Conservation (phyloP, 192 early-diverging fungal species). For the Coemansia sp. region DNA sequence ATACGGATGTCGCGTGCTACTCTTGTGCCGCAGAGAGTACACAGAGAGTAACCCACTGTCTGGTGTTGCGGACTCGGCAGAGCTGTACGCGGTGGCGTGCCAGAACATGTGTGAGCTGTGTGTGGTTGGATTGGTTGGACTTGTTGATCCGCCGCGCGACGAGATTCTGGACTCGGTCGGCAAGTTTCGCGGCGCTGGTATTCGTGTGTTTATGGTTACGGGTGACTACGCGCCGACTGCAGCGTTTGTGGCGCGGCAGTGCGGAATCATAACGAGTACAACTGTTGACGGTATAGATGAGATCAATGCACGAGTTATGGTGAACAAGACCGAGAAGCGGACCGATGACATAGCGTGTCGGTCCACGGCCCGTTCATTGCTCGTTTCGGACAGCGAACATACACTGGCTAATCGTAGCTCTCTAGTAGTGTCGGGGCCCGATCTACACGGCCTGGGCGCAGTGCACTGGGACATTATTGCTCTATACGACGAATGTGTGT, state of each 20-base stretch:
- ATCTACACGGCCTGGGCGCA: constrained; percentile 60
- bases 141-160: constrained; percentile 81
- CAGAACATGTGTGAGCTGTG: constrained; percentile 56
- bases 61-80: constrained; percentile 31
- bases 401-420: constrained; percentile 18
- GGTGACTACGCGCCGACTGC: constrained; percentile 81
- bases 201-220: constrained; percentile 84
- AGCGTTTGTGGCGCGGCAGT: constrained; percentile 71
- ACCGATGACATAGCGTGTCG: no score
- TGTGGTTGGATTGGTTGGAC: constrained; percentile 72
- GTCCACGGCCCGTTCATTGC: not conserved
- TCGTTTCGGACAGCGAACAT: constrained; percentile 9
- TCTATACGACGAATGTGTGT: constrained; percentile 74
- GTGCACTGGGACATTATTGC: constrained; percentile 71
- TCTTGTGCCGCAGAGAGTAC: constrained; percentile 48
- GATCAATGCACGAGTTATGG: not conserved
- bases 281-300: constrained; percentile 41
- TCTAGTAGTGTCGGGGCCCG: constrained; percentile 67
- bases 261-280: constrained; percentile 66
- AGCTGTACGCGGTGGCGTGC: constrained; percentile 19
- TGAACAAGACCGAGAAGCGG: not conserved
- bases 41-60: constrained; percentile 45
- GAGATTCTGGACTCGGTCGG: constrained; percentile 67
- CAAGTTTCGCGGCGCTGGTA: constrained; percentile 61
- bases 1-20: constrained; percentile 60